A percentile compares a stretch with the other conserved stretches of the same genome.
These are phyloP conservation scores for Carallia brachiata DNA, from an alignment of 345 rosid genomes.

Conservation along the genomic window DNA sequence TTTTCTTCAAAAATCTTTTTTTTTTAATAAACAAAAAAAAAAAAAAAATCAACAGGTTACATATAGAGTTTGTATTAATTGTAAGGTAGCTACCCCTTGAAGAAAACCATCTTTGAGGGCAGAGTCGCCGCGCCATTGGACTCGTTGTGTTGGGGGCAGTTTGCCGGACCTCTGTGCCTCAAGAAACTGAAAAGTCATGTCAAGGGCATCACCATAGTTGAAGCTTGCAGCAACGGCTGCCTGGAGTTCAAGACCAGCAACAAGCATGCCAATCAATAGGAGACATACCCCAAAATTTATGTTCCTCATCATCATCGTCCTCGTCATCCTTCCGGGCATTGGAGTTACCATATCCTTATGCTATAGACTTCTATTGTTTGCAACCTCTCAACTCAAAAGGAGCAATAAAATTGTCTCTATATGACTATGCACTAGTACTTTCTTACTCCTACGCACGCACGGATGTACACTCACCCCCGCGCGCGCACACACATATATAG, in stretches of 20 bases:
- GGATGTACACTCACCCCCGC: no score
- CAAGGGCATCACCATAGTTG: conserved; percentile 29
- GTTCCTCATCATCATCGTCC: conserved; percentile 11
- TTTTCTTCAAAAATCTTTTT: background rate
- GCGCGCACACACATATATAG: no score
- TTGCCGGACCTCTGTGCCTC: conserved; percentile 26
- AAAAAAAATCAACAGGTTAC: background rate
- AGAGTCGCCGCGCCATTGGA: conserved; percentile 25
- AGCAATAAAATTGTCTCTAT: no score
- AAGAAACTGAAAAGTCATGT: conserved; percentile 18
- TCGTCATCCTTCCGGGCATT: background rate
- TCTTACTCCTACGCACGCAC: no score
- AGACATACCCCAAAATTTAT: conserved; percentile 16
- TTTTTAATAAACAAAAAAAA: no score
- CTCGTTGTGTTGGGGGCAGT: conserved; percentile 15
- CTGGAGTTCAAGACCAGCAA: background rate
- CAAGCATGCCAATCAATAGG: conserved; percentile 19
- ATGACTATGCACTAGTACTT: no score
- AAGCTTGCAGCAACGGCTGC: conserved; percentile 23
- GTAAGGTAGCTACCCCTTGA: conserved; percentile 10
- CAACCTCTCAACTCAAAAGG: no score
- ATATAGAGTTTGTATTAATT: background rate
- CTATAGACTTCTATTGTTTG: background rate
- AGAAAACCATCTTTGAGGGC: conserved; percentile 23
- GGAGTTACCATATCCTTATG: background rate